Evolutionary conservation across 352 stramenopile species (phyloP).

Genomic region (Peronospora destructor): DNA sequence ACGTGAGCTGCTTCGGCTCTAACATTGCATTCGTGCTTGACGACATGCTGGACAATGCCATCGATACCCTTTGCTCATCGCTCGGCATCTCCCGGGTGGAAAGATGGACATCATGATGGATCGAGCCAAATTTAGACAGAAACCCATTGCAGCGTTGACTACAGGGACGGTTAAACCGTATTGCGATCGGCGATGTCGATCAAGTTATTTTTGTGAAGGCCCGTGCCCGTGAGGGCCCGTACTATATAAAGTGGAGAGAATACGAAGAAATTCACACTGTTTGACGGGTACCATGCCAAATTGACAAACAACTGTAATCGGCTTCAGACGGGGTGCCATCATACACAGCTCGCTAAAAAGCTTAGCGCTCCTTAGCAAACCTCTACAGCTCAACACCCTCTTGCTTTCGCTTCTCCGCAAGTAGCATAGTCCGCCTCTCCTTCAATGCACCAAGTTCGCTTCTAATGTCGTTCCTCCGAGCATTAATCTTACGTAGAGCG

Average conservation of each 20-base stretch:
- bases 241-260: constrained; percentile 11
- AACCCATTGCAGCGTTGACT: constrained; percentile 7
- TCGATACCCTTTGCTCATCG: constrained; percentile 57
- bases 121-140: constrained; percentile 4
- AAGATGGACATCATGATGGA: constrained; percentile 23
- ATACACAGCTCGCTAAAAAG: constrained; percentile 11
- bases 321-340: constrained; percentile 13
- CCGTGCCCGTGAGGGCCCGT: neutral
- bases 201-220: constrained; percentile 7
- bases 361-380: constrained; percentile 7
- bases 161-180: constrained; percentile 6
- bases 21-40: constrained; percentile 82
- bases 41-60: constrained; percentile 62
- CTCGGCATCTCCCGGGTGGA: constrained; percentile 66
- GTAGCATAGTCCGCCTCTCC: constrained; percentile 70
- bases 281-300: constrained; percentile 26
- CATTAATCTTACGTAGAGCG: constrained; percentile 76
- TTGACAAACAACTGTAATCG: constrained; percentile 17
- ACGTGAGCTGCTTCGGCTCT: constrained; percentile 79
- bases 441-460: constrained; percentile 79
- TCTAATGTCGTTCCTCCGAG: constrained; percentile 76
- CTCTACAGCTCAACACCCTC: constrained; percentile 51
- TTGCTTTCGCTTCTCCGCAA: constrained; percentile 77
- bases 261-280: constrained; percentile 28
- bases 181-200: constrained; percentile 9